phyloP scores from a whole-genome alignment of 768 basidiomycete genomes.

The Filobasidium wieringae region DNA sequence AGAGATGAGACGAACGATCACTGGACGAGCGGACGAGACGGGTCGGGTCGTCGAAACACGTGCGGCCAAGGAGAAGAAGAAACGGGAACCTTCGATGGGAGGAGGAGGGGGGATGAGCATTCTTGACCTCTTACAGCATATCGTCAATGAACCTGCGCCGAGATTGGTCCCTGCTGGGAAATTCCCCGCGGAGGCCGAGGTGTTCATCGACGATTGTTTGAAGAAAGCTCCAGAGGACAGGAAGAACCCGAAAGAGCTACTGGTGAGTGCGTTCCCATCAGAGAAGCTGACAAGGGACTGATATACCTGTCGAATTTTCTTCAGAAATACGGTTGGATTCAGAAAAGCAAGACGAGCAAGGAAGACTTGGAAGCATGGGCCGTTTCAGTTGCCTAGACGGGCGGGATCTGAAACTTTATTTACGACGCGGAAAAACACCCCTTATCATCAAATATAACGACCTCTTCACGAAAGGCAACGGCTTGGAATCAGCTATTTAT shows the following conservation, averaged over 20 bases:
- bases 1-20: constrained; percentile 4
- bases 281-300: too few species aligned
- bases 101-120: constrained; percentile 98
- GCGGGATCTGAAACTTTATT: too few species aligned
- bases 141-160: constrained; percentile 97
- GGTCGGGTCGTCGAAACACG: not conserved
- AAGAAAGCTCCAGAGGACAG: constrained; percentile 75
- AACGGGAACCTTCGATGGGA: constrained; percentile 40
- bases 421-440: not conserved
- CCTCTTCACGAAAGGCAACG: not conserved
- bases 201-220: constrained; percentile 80
- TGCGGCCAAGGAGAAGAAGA: not conserved
- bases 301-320: too few species aligned
- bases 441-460: not conserved
- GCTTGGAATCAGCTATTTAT: not conserved
- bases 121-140: constrained; percentile 88
- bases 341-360: not conserved
- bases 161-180: constrained; percentile 47
- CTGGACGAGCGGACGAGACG: not conserved
- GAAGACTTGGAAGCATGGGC: constrained; percentile 1
- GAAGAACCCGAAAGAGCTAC: constrained; percentile 73
- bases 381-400: not conserved
- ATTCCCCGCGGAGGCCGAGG: constrained; percentile 62
- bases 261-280: constrained; percentile 41
- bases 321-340: constrained; percentile 19